Evolutionary conservation across 441 rosid genomes (phyloP).

Genomic region (Geranium incanum): DNA sequence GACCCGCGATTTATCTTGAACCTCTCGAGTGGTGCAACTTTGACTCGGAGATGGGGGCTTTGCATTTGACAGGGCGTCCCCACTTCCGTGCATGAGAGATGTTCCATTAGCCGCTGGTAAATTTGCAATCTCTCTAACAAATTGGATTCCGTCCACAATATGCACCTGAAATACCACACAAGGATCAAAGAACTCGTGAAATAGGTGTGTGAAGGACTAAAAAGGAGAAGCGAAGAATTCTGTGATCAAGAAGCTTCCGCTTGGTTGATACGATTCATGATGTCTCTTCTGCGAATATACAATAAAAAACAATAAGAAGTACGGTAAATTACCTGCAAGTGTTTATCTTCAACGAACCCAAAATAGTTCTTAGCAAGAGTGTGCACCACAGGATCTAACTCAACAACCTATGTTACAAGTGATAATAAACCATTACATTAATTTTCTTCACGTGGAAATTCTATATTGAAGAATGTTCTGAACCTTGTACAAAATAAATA

Average conservation of each 20-base stretch:
- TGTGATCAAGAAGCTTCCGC: not conserved
- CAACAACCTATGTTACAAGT: constrained; percentile 52
- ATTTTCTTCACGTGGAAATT: constrained; percentile 4
- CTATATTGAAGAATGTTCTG: constrained; percentile 13
- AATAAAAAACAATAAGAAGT: constrained; percentile 6
- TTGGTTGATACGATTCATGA: constrained; percentile 1
- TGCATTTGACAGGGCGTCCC: constrained; percentile 18
- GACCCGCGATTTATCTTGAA: constrained; percentile 22
- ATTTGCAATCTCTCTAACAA: constrained; percentile 35
- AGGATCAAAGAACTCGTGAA: constrained; percentile 6
- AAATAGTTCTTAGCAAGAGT: constrained; percentile 62
- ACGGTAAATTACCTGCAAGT: constrained; percentile 49
- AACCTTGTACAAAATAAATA: not conserved
- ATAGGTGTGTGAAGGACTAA: not conserved
- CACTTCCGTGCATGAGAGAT: constrained; percentile 19
- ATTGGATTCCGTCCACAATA: constrained; percentile 70
- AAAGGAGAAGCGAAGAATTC: not conserved
- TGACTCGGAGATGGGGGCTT: constrained; percentile 23
- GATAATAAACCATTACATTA: constrained; percentile 23
- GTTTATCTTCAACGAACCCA: constrained; percentile 49
- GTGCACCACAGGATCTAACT: constrained; percentile 63
- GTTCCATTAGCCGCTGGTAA: constrained; percentile 25
- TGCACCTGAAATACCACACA: constrained; percentile 46
- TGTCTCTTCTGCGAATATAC: not conserved
- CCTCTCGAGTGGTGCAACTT: constrained; percentile 20